phyloP scores from a whole-genome alignment of 345 rosid genomes.

The Turritis glabra region DNA sequence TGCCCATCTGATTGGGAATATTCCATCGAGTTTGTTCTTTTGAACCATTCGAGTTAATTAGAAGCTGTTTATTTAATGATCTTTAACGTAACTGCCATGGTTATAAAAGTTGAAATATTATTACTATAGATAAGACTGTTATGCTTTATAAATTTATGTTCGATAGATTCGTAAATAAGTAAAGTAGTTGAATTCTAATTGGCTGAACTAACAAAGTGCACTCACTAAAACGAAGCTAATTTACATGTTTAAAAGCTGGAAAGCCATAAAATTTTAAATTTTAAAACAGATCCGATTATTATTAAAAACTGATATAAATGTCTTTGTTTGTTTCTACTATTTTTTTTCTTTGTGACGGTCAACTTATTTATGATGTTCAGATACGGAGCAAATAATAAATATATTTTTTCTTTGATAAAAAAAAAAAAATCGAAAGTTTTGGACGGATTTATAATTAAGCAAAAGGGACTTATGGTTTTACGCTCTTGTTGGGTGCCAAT shows the following conservation, averaged over 20 bases:
- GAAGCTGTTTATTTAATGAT: background rate
- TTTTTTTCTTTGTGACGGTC: slow-evolving; percentile 7
- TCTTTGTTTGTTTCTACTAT: background rate
- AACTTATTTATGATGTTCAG: background rate
- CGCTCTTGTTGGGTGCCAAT: slow-evolving; percentile 41
- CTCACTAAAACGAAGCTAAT: background rate
- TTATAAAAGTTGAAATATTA: background rate
- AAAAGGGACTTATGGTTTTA: slow-evolving; percentile 42
- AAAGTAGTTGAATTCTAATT: background rate
- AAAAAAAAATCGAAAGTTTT: background rate
- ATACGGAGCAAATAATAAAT: background rate
- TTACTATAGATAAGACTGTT: background rate
- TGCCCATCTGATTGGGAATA: slow-evolving; percentile 6
- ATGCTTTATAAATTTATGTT: background rate
- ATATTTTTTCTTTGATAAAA: no score
- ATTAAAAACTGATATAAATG: slow-evolving; percentile 9
- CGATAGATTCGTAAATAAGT: background rate
- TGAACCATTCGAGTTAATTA: background rate
- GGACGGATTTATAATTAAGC: slow-evolving; percentile 36
- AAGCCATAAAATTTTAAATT: background rate
- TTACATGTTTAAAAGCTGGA: slow-evolving; percentile 11
- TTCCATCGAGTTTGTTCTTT: slow-evolving; percentile 12
- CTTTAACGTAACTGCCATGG: background rate
- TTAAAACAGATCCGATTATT: background rate
- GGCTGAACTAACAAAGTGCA: background rate